Conservation (phyloP, 805 yeast species). For the Candida ortonii region DNA sequence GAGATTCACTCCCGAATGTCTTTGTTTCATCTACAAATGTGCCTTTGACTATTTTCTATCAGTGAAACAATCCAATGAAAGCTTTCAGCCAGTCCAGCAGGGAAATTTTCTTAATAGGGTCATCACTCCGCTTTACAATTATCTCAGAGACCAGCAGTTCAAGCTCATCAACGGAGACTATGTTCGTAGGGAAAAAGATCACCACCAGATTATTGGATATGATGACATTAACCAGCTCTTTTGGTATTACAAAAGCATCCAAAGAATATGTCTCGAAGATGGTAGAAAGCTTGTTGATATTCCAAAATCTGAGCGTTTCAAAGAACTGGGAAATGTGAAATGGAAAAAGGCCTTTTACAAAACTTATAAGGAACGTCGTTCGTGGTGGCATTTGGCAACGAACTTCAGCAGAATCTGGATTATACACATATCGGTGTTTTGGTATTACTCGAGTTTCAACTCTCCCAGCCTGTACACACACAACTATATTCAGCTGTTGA, state of each 20-base stretch:
- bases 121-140: constrained; percentile 52
- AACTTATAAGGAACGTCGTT: constrained; percentile 45
- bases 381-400: constrained; percentile 49
- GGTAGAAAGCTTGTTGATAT: constrained; percentile 32
- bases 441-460: constrained; percentile 52
- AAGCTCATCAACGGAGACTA: constrained; percentile 52
- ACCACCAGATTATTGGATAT: constrained; percentile 54
- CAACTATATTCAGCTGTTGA: constrained; percentile 37
- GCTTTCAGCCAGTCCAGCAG: constrained; percentile 12
- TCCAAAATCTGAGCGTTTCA: constrained; percentile 33
- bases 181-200: constrained; percentile 68
- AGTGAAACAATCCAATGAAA: constrained; percentile 28
- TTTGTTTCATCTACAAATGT: constrained; percentile 56
- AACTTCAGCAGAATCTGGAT: constrained; percentile 55
- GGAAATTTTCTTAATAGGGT: constrained; percentile 37
- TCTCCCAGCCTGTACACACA: constrained; percentile 48
- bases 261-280: constrained; percentile 34
- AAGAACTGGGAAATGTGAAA: constrained; percentile 31
- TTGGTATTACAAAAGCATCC: constrained; percentile 43
- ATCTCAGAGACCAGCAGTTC: constrained; percentile 66
- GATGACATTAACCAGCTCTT: constrained; percentile 54
- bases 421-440: constrained; percentile 47
- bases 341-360: constrained; percentile 45
- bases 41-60: constrained; percentile 48
- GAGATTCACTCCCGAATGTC: constrained; percentile 47